Conservation (phyloP, 1,139 yeast genomes). For the Hemisphaericaspora xylofermentans region DNA sequence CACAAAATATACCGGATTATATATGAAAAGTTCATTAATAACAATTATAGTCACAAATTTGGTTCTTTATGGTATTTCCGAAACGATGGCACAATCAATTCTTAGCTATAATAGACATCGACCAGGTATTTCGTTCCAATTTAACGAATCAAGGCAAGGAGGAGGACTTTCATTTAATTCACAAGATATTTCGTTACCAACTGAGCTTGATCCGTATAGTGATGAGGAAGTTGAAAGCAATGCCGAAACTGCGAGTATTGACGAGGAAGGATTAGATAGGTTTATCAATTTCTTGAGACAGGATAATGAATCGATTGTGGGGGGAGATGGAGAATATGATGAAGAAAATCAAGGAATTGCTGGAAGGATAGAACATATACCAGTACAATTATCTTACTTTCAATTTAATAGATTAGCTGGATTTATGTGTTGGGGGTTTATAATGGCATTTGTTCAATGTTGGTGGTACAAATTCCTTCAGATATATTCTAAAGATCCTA, state of each 20-base stretch:
- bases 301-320: conserved; percentile 20
- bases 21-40: conserved; percentile 62
- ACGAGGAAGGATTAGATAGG: conserved; percentile 32
- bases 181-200: conserved; percentile 10
- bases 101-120: conserved; percentile 31
- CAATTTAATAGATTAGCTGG: conserved; percentile 72
- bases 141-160: conserved; percentile 15
- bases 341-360: background rate
- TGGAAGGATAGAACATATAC: background rate
- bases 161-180: conserved; percentile 17
- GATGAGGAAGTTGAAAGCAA: conserved; percentile 11
- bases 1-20: conserved; percentile 60
- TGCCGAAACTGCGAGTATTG: conserved; percentile 11
- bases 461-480: conserved; percentile 88
- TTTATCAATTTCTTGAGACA: conserved; percentile 38
- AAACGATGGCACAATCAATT: conserved; percentile 80
- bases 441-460: conserved; percentile 80
- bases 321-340: conserved; percentile 5
- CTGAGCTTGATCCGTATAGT: conserved; percentile 3
- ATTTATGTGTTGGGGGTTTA: conserved; percentile 84
- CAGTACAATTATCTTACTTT: conserved; percentile 41
- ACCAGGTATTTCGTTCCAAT: conserved; percentile 24
- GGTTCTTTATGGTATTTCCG: conserved; percentile 83
- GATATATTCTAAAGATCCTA: conserved; percentile 78
- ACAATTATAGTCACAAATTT: conserved; percentile 85